Base-by-base conservation (phyloP, 495 filamentous ascomycete species). In the Lepidopterella palustris region DNA sequence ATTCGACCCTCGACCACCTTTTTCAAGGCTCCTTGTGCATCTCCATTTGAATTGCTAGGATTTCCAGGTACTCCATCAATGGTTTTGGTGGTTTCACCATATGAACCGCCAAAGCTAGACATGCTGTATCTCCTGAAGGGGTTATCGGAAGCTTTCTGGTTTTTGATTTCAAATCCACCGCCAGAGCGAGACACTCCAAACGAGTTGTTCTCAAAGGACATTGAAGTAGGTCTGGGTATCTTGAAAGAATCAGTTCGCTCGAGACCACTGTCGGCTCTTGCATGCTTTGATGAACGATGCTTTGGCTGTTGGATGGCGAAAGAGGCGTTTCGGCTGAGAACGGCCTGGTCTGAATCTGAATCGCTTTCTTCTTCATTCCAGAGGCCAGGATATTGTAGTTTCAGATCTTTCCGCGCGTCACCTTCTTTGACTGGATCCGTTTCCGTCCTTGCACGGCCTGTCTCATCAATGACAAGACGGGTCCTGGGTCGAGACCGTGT, bases 1-100 rank as follows among this genome's bases (percentile, higher is more conserved):
- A 82, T 81, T 26, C 86, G 80, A 40, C 77, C 81, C 68, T 87
- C 84, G 18, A 88, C 74, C 18, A 95, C 79, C 71, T 88, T 89
- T 27, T 85, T 84, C 28, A 95, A 73, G 57, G 88, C 88, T 66
- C 81, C 77, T 11, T 79, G 73, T 2, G 82, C 82, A 65, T 82
- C 76, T 5, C 76, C 78, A 18, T 45, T 48, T 6, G 60, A 60
- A 45, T 66, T 57, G 25, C 54, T 35, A 32, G 32, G 32, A 32
- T 23, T 18, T 55, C 64, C 52, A 8, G 48, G 10, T 29, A 62
- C 49, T 45, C 61, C 61, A 5, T 39, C 55, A n/a, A 10, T 42
- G 35, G 35, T 55, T 13, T 57, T 29, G 4, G 64, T 56, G 13
- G 32, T 40, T 23, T 59, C 61, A 27, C 45, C 24, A 45, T 59